Evolutionary conservation across 331 rosid species (phyloP).

Genomic region (Malus hybrid): DNA sequence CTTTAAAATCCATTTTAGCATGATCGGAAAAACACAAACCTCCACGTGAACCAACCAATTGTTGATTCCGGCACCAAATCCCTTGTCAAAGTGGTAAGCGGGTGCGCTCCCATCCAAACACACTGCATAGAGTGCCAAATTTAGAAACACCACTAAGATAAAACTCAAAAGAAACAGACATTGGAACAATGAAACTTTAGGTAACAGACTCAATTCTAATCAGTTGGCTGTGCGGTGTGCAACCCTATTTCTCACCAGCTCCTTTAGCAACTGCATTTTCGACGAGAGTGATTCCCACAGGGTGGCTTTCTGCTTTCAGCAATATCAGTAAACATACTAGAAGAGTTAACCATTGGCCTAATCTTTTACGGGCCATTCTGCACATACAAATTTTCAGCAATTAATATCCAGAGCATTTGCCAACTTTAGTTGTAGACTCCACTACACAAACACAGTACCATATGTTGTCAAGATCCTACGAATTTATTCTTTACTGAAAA

Average conservation of each 20-base stretch:
- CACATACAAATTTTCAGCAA: constrained; percentile 8
- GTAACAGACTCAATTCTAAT: not conserved
- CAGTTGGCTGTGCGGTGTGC: not conserved
- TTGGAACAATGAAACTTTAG: not conserved
- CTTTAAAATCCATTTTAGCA: not conserved
- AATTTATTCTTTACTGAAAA: not conserved
- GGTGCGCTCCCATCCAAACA: constrained; percentile 97
- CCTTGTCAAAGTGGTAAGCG: constrained; percentile 75
- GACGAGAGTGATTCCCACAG: constrained; percentile 64
- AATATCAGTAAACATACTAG: constrained; percentile 33
- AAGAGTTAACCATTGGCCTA: constrained; percentile 41
- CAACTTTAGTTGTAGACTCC: not conserved
- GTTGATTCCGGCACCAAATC: constrained; percentile 69
- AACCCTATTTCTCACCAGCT: constrained; percentile 62
- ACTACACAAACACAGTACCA: not conserved
- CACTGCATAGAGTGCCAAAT: constrained; percentile 41
- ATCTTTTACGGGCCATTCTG: constrained; percentile 53
- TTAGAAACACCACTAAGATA: not conserved
- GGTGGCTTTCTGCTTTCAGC: constrained; percentile 45
- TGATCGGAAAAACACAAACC: constrained; percentile 43
- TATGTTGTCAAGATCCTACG: not conserved
- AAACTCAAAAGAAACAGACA: not conserved
- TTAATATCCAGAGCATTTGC: not conserved
- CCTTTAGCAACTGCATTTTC: constrained; percentile 70
- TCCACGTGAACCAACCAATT: constrained; percentile 81